A percentile compares a stretch with the other conserved stretches of the same genome.
These are phyloP conservation scores for Sphaceloma murrayae DNA, from an alignment of 2,329 filamentous ascomycete species.

Conservation along the genomic window DNA sequence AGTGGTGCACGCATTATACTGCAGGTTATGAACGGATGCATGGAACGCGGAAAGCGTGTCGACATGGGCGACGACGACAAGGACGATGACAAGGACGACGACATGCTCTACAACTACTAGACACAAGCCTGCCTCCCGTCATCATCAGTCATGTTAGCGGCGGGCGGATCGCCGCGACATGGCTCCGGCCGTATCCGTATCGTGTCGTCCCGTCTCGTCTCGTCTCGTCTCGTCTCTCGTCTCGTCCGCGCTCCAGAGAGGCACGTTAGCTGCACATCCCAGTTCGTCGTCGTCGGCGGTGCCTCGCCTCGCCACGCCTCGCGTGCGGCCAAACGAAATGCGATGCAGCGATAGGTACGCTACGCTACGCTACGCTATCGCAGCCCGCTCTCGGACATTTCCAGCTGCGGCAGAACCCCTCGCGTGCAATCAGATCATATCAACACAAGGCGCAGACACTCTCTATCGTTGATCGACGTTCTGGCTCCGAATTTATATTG, in stretches of 20 bases:
- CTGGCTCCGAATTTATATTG: constrained; percentile 13
- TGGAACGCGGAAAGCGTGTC: constrained; percentile 1
- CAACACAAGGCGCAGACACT: too few relatives aligned
- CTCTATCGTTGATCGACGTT: too few relatives aligned
- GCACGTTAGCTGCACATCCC: not conserved
- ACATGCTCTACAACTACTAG: too few relatives aligned
- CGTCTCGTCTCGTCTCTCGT: not conserved
- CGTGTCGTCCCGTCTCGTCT: too few relatives aligned
- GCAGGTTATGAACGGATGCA: not conserved
- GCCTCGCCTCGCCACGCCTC: not conserved
- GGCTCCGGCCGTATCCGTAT: too few relatives aligned
- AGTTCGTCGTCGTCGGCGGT: not conserved
- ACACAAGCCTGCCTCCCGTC: too few relatives aligned
- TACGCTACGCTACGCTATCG: too few relatives aligned
- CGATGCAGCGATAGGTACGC: not conserved
- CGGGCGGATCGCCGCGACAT: constrained; percentile 12
- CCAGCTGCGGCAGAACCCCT: too few relatives aligned
- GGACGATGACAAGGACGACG: too few relatives aligned
- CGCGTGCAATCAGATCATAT: too few relatives aligned
- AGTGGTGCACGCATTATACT: too few relatives aligned
- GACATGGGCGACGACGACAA: too few relatives aligned
- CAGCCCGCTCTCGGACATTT: constrained; percentile 2
- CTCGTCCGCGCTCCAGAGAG: not conserved
- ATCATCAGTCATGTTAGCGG: constrained; percentile 4
- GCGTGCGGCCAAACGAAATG: constrained; percentile 5